A percentile compares a stretch with the other conserved stretches of the same genome.
phyloP scores from a whole-genome alignment of 129 eudicot species.

The Ambrosia trifida region DNA sequence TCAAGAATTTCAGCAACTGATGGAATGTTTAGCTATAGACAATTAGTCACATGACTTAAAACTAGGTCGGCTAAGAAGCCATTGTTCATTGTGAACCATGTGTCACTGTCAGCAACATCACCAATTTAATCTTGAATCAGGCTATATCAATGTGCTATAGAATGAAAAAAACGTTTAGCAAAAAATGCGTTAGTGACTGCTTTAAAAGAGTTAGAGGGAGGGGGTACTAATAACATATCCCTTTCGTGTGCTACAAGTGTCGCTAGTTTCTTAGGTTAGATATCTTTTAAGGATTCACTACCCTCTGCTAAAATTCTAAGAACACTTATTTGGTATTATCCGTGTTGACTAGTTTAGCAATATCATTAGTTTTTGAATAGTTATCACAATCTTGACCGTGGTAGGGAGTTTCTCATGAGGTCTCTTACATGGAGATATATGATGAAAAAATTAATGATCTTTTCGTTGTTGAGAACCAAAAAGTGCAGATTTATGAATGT shows the following conservation, averaged over 20 bases:
- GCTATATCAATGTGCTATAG: neutral
- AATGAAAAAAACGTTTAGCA: neutral
- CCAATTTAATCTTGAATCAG: neutral
- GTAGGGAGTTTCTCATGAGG: constrained; percentile 87
- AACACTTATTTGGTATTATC: neutral
- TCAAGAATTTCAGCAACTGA: no score
- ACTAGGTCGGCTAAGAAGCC: no score
- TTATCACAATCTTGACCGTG: constrained; percentile 5
- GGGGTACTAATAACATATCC: neutral
- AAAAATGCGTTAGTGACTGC: neutral
- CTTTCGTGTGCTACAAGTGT: neutral
- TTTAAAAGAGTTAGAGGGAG: neutral
- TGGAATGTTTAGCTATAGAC: no score
- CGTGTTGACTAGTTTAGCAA: neutral
- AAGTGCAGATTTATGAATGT: constrained; percentile 84
- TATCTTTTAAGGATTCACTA: neutral
- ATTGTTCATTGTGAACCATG: no score
- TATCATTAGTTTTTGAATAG: neutral
- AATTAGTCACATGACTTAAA: no score
- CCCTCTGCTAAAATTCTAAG: neutral
- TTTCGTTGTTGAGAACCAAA: constrained; percentile 68
- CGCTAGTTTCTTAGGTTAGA: neutral
- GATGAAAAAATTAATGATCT: constrained; percentile 89
- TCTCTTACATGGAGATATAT: constrained; percentile 93
- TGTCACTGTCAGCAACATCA: no score